Percentiles rank a stretch among this genome's conserved stretches.
These are phyloP conservation scores for Aspergillus piperis DNA, from an alignment of 2,329 filamentous ascomycete species.

Conservation along the genomic window DNA sequence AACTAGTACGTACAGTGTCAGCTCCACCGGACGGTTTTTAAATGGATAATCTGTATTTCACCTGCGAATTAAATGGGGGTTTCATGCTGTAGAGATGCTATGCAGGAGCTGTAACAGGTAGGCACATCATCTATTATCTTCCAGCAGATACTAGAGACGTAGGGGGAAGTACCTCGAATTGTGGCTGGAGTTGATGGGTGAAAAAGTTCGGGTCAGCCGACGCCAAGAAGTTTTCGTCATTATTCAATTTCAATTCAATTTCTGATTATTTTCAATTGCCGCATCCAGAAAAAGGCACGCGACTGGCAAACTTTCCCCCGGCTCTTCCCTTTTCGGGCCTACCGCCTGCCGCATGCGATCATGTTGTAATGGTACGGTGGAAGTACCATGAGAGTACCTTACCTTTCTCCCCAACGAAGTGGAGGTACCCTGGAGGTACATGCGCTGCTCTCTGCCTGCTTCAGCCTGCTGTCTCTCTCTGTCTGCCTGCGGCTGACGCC, in stretches of 20 bases:
- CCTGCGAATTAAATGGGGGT: not conserved
- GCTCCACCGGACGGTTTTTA: no score
- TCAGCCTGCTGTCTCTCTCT: not conserved
- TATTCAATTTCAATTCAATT: not conserved
- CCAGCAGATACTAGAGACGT: no score
- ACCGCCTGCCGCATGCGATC: not conserved
- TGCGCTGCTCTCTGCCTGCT: not conserved
- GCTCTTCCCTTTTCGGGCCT: not conserved
- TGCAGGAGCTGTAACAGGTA: not conserved
- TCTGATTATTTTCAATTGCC: not conserved
- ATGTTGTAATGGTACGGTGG: not conserved
- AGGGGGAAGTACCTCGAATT: not conserved
- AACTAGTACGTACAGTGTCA: no score
- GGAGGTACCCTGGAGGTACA: not conserved
- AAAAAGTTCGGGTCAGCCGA: conserved; percentile 1
- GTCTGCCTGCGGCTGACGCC: not conserved
- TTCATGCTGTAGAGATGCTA: no score
- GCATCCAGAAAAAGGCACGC: not conserved
- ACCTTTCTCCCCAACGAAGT: not conserved
- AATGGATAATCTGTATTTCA: not conserved
- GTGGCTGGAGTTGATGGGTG: not conserved
- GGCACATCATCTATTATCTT: not conserved
- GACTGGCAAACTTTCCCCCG: not conserved
- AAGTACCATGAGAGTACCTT: not conserved
- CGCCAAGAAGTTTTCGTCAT: conserved; percentile 4